Evolutionary conservation across 2,329 filamentous ascomycete species (phyloP).

Genomic region (Cladobotryum protrusum): DNA sequence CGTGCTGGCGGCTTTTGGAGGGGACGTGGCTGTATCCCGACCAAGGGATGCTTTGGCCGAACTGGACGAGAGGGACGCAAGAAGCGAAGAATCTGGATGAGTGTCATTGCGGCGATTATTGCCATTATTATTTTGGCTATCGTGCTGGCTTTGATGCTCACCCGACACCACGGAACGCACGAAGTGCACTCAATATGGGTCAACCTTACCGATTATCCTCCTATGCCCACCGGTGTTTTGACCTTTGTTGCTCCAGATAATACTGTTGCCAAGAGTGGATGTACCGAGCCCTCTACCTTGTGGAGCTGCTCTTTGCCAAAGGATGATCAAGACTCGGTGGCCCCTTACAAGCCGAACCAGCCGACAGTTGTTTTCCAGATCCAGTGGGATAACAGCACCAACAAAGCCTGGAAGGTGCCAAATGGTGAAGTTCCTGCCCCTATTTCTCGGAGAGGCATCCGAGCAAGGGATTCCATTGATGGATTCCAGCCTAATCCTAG

Average conservation of each 20-base stretch:
- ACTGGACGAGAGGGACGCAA: slow-evolving; percentile 57
- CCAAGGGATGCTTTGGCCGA: slow-evolving; percentile 54
- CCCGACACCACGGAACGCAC: slow-evolving; percentile 18
- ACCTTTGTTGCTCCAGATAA: slow-evolving; percentile 71
- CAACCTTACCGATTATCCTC: slow-evolving; percentile 79
- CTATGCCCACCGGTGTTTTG: slow-evolving; percentile 76
- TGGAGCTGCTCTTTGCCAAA: slow-evolving; percentile 87
- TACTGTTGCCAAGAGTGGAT: slow-evolving; percentile 57
- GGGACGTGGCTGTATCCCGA: slow-evolving; percentile 56
- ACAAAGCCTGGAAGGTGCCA: slow-evolving; percentile 43
- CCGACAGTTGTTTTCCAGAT: slow-evolving; percentile 80
- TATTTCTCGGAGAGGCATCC: slow-evolving; percentile 19
- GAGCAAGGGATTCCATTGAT: slow-evolving; percentile 1
- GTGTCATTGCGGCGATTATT: slow-evolving; percentile 45
- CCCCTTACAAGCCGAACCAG: slow-evolving; percentile 58
- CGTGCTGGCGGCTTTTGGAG: slow-evolving; percentile 58
- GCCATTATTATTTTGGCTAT: slow-evolving; percentile 51
- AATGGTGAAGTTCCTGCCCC: slow-evolving; percentile 29
- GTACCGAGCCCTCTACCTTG: slow-evolving; percentile 63
- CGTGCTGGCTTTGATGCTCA: slow-evolving; percentile 52
- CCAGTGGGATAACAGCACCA: slow-evolving; percentile 57
- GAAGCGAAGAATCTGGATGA: slow-evolving; percentile 54
- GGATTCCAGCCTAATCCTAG: slow-evolving; percentile 47
- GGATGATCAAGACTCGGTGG: slow-evolving; percentile 60
- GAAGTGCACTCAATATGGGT: slow-evolving; percentile 56